phyloP scores from a whole-genome alignment of 2,329 filamentous ascomycete genomes.

The Ophiostoma ulmi region DNA sequence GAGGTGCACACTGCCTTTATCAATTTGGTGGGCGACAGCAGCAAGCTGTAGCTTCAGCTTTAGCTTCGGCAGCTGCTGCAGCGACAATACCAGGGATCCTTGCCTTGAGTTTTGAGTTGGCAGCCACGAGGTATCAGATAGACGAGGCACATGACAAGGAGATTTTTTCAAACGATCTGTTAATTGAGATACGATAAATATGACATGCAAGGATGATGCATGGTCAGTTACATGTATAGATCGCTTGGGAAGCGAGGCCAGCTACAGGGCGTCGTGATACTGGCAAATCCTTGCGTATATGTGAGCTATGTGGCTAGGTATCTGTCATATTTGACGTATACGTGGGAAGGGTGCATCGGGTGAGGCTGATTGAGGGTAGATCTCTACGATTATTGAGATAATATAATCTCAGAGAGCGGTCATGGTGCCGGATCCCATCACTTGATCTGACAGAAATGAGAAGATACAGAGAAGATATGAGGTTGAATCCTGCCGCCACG shows the following conservation, averaged over 20 bases:
- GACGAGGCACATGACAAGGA: background rate
- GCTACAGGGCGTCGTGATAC: background rate
- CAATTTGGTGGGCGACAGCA: conserved; percentile 64
- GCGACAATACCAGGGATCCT: background rate
- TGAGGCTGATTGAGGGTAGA: background rate
- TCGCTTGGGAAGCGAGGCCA: conserved; percentile 5
- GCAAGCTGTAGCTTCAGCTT: conserved; percentile 34
- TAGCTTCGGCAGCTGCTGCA: background rate
- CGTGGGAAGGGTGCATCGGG: background rate
- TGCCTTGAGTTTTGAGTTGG: background rate
- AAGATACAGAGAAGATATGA: background rate
- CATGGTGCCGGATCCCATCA: background rate
- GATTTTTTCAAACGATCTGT: background rate
- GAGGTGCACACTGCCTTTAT: conserved; percentile 80
- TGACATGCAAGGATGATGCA: background rate
- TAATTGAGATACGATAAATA: background rate
- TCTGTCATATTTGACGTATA: background rate
- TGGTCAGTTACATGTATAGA: background rate
- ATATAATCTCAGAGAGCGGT: background rate
- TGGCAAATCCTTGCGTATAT: background rate
- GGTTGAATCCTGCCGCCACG: background rate
- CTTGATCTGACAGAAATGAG: too few relatives aligned
- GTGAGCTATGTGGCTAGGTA: background rate
- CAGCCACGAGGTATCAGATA: background rate
- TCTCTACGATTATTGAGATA: background rate